These are phyloP conservation scores for Cladophialophora chaetospira DNA, from an alignment of 2,329 filamentous ascomycete species.

Conservation along the genomic window DNA sequence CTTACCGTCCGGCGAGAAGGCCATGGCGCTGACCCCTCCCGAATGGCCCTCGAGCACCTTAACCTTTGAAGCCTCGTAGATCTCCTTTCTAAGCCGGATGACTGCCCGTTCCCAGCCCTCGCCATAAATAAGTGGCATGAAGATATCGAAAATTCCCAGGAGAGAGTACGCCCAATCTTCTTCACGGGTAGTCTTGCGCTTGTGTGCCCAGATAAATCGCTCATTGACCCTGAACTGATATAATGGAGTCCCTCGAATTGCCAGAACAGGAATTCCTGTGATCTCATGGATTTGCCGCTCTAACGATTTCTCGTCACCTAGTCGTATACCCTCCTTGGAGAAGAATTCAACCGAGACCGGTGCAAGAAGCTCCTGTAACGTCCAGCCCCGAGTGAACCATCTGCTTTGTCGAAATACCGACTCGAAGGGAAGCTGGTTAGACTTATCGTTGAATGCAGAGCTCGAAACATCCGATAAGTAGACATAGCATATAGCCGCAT, in stretches of 20 bases:
- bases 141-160: not conserved
- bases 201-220: not conserved
- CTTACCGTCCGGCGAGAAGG: no score
- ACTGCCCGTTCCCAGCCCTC: not conserved
- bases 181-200: not conserved
- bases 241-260: not conserved
- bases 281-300: not conserved
- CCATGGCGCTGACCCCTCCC: no score
- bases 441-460: not conserved
- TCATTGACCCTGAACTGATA: constrained; percentile 15
- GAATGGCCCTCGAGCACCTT: no score
- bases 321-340: constrained; percentile 18
- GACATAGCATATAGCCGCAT: constrained; percentile 25
- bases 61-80: not conserved
- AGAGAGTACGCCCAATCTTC: not conserved
- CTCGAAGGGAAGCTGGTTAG: not conserved
- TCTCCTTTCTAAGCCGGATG: not conserved
- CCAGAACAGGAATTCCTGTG: not conserved
- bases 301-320: constrained; percentile 23
- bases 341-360: constrained; percentile 34
- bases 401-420: not conserved
- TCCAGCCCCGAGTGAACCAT: not conserved
- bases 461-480: constrained; percentile 17
- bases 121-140: not conserved
- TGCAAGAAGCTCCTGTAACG: constrained; percentile 31